Evolutionary conservation across 129 eudicot species (phyloP), one percentile per base, ranked within the genome.

Genomic region (Centaurea solstitialis): DNA sequence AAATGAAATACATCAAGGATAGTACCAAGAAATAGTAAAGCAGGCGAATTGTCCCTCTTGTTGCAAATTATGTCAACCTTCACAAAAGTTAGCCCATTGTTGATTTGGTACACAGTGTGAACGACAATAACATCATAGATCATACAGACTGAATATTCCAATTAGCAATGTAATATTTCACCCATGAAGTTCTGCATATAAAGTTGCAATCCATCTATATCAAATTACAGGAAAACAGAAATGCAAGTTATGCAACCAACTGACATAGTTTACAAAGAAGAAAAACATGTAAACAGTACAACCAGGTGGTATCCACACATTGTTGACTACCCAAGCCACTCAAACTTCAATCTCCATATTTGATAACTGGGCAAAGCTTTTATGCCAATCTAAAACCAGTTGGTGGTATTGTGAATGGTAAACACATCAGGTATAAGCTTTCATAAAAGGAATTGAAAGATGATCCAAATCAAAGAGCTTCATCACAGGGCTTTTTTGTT

Each of bases 61-160:
- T 89, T 94, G 86, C 80, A 88, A 41, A 92, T 85, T 81, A 92
- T 85, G 82, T 94, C 99, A 67, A 94, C 91, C 80, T 81, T 94
- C 80, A 92, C 97, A 82, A 89, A 94, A 67, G 97, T 94, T 80
- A 97, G 97, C 20, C 99, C 99, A 53, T 90, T 92, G 69, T 86
- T 67, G 71, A 94, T 84, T 97, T 94, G 87, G 53, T 43, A 73
- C 75, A 73, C 59, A 87, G 73, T 68, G 65, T 72, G 53, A 39
- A 59, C 50, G 28, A 64, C 39, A 69, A 74, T 70, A 76, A 43
- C 17, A 61, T 69, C 83, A n/a, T n/a, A n/a, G n/a, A n/a, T n/a
- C n/a, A 87, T 72, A 28, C 70, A 83, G n/a, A 7, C 22, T 81
- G 35, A 30, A 10, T 45, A 3, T 23, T 53, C 23, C 45, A 53